Base-by-base conservation (phyloP, 306 rosid species). In the Amphicarpaea edgeworthii region DNA sequence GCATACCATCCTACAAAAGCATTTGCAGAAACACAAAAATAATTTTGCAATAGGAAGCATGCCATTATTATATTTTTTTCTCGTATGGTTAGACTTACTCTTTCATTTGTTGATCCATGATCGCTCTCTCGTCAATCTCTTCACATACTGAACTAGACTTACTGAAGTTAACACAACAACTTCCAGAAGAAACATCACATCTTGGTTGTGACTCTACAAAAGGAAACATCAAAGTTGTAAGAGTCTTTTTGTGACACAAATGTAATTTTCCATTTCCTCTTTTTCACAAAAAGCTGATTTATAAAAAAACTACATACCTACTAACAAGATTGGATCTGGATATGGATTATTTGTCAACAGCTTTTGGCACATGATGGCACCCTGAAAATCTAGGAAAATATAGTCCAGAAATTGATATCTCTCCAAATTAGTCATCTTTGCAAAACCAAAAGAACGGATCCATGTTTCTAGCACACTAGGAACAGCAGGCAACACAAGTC, bases 401-500 rank as follows among this genome's bases (percentile, higher is more conserved):
- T 72, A 85, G 76, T 89, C 82, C 74, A 92, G 76, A 87, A 90
- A 92, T 60, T 87, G 82, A 6, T 75, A 81, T 76, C 95, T 89
- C 76, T 95, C 93, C 8, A 71, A 53, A 67, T 53, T 65, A 26
- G 88, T 86, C 93, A 95, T 92, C 81, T 71, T 73, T 49, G 85
- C 68, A 78, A 92, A 92, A 54, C 95, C 96, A 76, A 95, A 92
- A 73, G 96, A 77, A 60, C 81, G 47, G 0, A 93, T 90, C 97
- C 98, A 90, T 3, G 98, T 86, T 30, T 84, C 90, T 37, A 92
- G 85, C 80, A 89, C 91, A 45, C 88, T 85, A 16, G 91, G 89
- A 65, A 85, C 86, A 12, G 98, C 93, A 7, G 98, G 97, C 88
- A 95, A 86, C 81, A 95, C 85, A 55, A 95, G 85, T 47, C 92